Conservation (phyloP, 1,284 basidiomycete genomes). For the Coniferiporia sulphurascens region DNA sequence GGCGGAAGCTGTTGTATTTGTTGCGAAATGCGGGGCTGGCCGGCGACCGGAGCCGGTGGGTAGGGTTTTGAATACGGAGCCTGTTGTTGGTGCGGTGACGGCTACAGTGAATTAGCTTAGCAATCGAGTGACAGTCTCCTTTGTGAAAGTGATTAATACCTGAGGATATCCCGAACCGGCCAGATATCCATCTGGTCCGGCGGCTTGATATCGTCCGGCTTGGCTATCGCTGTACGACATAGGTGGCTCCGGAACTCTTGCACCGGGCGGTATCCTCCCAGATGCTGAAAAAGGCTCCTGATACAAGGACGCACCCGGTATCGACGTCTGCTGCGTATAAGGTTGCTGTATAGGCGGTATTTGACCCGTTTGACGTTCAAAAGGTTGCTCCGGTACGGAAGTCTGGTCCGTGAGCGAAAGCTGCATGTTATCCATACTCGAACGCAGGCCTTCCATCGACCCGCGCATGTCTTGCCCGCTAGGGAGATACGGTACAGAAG, state of each 20-base stretch:
- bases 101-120: neutral
- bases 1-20: constrained; percentile 22
- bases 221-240: constrained; percentile 11
- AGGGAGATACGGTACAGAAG: constrained; percentile 24
- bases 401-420: constrained; percentile 8
- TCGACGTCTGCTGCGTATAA: constrained; percentile 20
- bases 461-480: constrained; percentile 12
- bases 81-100: constrained; percentile 2
- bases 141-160: neutral
- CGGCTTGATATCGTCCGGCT: constrained; percentile 7
- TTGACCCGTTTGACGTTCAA: neutral
- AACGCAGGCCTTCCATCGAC: constrained; percentile 13
- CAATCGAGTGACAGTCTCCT: neutral
- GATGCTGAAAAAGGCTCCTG: constrained; percentile 3
- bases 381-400: constrained; percentile 1
- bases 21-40: constrained; percentile 19
- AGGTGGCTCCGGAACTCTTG: constrained; percentile 19
- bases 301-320: constrained; percentile 21
- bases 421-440: constrained; percentile 11
- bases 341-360: constrained; percentile 7
- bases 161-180: constrained; percentile 5
- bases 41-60: constrained; percentile 16
- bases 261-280: constrained; percentile 12
- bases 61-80: constrained; percentile 7
- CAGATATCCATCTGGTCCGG: constrained; percentile 27